Evolutionary conservation across 2,329 filamentous ascomycete genomes (phyloP).

Genomic region (Amesomyces nigricolor): DNA sequence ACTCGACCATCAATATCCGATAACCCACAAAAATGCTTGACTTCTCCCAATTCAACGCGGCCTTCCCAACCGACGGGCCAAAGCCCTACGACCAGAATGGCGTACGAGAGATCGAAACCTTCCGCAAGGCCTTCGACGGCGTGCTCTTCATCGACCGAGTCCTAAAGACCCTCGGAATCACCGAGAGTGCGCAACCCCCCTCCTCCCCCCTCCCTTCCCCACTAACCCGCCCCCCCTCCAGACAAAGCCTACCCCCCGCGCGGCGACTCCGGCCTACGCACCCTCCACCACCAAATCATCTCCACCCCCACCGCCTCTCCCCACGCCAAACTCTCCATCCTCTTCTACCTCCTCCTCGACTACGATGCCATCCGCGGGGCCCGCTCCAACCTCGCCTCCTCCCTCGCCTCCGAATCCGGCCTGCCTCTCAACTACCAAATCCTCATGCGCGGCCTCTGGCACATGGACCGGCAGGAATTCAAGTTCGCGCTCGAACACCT

Average conservation of each 20-base stretch:
- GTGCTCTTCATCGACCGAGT: conserved; percentile 76
- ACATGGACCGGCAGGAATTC: conserved; percentile 68
- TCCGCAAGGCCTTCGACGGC: conserved; percentile 63
- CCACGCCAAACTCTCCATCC: conserved; percentile 74
- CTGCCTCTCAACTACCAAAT: conserved; percentile 72
- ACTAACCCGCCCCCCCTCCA: conserved; percentile 23
- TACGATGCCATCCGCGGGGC: conserved; percentile 50
- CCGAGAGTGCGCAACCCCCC: conserved; percentile 49
- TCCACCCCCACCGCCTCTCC: conserved; percentile 53
- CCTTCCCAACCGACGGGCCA: conserved; percentile 58
- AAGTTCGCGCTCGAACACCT: conserved; percentile 67
- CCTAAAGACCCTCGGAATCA: conserved; percentile 62
- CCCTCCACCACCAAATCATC: conserved; percentile 65
- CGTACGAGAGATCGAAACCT: conserved; percentile 57
- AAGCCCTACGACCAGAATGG: conserved; percentile 58
- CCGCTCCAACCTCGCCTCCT: conserved; percentile 45
- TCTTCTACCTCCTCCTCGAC: conserved; percentile 81
- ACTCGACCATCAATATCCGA: neutral
- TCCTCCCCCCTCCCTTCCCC: conserved; percentile 24
- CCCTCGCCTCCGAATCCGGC: conserved; percentile 57
- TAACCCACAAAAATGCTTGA: conserved; percentile 51
- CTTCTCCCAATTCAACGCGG: conserved; percentile 60
- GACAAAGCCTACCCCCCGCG: conserved; percentile 70
- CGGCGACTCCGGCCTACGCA: conserved; percentile 59
- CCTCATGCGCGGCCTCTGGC: conserved; percentile 78